Conservation (phyloP, 495 filamentous ascomycete genomes). For the Talaromyces stipitatus region DNA sequence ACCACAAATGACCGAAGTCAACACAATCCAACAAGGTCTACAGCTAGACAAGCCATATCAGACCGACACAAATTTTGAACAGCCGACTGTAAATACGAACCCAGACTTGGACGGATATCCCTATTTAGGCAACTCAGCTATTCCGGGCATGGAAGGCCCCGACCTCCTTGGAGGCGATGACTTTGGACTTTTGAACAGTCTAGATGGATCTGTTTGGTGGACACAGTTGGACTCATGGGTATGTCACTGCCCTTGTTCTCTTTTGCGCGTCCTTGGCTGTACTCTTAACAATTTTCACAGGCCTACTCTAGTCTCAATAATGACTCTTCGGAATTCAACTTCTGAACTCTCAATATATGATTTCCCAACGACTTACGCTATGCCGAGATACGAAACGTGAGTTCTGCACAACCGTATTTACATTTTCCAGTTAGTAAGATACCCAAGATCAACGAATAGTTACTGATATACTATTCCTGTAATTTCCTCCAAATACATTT, state of each 20-base stretch:
- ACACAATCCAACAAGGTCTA: neutral
- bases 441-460: neutral
- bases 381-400: neutral
- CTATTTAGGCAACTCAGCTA: neutral
- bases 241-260: conserved; percentile 4
- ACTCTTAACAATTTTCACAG: conserved; percentile 7
- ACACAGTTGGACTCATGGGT: conserved; percentile 31
- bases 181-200: conserved; percentile 19
- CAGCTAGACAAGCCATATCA: conserved; percentile 8
- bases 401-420: neutral
- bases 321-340: conserved; percentile 15
- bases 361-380: neutral
- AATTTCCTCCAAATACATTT: no score
- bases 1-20: neutral
- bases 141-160: neutral
- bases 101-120: conserved; percentile 12
- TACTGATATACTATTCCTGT: no score
- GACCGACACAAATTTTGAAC: neutral
- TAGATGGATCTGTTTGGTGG: conserved; percentile 28
- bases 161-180: conserved; percentile 12
- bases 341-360: neutral
- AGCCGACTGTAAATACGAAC: conserved; percentile 8
- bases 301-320: conserved; percentile 21
- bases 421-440: neutral
- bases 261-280: neutral